Evolutionary conservation across 1,284 basidiomycete species (phyloP).

Genomic region (Xerocomus minutiporus): DNA sequence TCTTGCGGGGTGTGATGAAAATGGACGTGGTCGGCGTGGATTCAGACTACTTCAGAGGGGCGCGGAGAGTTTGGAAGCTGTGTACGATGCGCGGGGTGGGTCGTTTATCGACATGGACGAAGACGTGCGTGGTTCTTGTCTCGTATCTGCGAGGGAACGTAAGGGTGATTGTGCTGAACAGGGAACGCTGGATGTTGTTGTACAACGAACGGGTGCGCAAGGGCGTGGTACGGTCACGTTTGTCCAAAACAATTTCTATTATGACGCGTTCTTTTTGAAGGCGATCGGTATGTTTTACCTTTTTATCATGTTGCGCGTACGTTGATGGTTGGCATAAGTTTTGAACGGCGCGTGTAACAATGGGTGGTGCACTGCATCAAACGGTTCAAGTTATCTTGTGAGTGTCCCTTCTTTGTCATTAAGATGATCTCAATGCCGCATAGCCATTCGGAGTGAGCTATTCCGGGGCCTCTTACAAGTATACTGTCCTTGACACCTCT

Average conservation of each 20-base stretch:
- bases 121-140: slow-evolving; percentile 61
- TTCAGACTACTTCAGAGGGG: slow-evolving; percentile 62
- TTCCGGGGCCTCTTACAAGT: slow-evolving; percentile 95
- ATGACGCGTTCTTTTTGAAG: slow-evolving; percentile 98
- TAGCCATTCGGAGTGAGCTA: slow-evolving; percentile 93
- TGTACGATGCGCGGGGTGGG: slow-evolving; percentile 78
- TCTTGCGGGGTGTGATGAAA: slow-evolving; percentile 49
- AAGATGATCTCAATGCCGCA: slow-evolving; percentile 7
- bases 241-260: slow-evolving; percentile 97
- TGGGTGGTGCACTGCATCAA: slow-evolving; percentile 63
- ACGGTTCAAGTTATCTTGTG: slow-evolving; percentile 72
- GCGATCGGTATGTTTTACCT: slow-evolving; percentile 64
- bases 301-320: not conserved
- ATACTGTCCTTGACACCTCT: slow-evolving; percentile 93
- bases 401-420: slow-evolving; percentile 24
- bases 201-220: slow-evolving; percentile 77
- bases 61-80: slow-evolving; percentile 55
- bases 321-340: slow-evolving; percentile 45
- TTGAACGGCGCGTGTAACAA: slow-evolving; percentile 90
- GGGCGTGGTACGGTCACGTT: slow-evolving; percentile 69
- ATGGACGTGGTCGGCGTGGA: slow-evolving; percentile 51
- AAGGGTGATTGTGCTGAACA: slow-evolving; percentile 30
- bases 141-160: not conserved
- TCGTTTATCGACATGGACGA: slow-evolving; percentile 94
- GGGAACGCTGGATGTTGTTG: slow-evolving; percentile 90